A percentile compares a stretch with the other conserved stretches of the same genome.
Evolutionary conservation across 1,139 yeast species (phyloP).

Genomic region (Maudiozyma humilis): DNA sequence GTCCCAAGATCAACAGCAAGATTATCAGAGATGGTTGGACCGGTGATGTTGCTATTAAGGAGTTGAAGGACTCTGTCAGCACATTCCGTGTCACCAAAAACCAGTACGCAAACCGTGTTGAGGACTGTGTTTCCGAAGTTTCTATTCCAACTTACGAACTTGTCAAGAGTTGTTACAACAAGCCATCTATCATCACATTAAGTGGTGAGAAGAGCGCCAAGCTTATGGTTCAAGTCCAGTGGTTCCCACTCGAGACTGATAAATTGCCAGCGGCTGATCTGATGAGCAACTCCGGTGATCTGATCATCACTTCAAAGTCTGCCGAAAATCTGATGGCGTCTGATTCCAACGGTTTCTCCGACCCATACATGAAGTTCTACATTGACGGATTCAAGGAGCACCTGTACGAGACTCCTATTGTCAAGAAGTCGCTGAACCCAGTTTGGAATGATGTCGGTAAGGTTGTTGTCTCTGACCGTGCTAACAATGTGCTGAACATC

Average conservation of each 20-base stretch:
- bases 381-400: slow-evolving; percentile 50
- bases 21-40: slow-evolving; percentile 45
- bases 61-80: slow-evolving; percentile 64
- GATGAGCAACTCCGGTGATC: slow-evolving; percentile 64
- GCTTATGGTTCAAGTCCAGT: slow-evolving; percentile 57
- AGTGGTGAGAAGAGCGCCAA: slow-evolving; percentile 40
- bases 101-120: slow-evolving; percentile 45
- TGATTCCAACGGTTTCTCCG: slow-evolving; percentile 86
- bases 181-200: slow-evolving; percentile 50
- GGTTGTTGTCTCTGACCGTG: slow-evolving; percentile 48
- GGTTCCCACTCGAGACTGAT: slow-evolving; percentile 64
- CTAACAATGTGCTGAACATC: slow-evolving; percentile 49
- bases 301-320: slow-evolving; percentile 52
- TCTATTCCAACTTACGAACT: slow-evolving; percentile 62
- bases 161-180: slow-evolving; percentile 54
- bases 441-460: slow-evolving; percentile 63
- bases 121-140: slow-evolving; percentile 54
- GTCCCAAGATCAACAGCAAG: slow-evolving; percentile 41
- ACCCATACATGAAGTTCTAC: slow-evolving; percentile 70
- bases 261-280: slow-evolving; percentile 68
- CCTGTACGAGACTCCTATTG: slow-evolving; percentile 52
- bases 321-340: slow-evolving; percentile 74
- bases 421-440: slow-evolving; percentile 83
- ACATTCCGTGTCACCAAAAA: slow-evolving; percentile 54
- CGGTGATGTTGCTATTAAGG: slow-evolving; percentile 68